Base-by-base conservation (phyloP, 1,284 basidiomycete genomes). In the Pseudozyma sp. region DNA sequence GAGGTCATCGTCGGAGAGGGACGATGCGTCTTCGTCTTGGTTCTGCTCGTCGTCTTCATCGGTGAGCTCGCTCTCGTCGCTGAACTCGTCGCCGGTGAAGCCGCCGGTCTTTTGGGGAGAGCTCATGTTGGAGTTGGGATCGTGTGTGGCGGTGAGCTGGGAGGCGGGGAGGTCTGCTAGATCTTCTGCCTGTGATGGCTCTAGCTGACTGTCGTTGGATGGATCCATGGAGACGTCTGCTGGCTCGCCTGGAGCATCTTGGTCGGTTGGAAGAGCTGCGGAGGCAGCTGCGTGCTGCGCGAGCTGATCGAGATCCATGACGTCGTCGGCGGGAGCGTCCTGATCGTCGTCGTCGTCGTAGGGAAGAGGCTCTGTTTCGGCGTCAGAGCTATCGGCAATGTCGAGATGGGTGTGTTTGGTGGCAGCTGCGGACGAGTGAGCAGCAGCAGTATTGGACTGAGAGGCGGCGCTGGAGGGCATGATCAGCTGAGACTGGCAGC, bases 291-390 rank as follows among this genome's bases (percentile, higher is more conserved):
- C 45, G 35, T 61, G 64, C 6, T 54, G 65, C 5, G 59, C 59
- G 31, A 65, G 68, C 30, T 64, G 49, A 50, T 67, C 45, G 47
- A 67, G 46, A 54, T 75, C 64, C 67, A 75, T 72, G 33, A 66
- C 58, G 58, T 62, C 64, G 48, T 33, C 54, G 47, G 29, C 66
- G 42, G 19, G 49, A 34, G 48, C 62, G 35, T 61, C 47, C 8
- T 62, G 59, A 33, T 62, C 64, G 19, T 57, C 67, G 30, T 70
- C 69, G 52, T 78, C 76, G 60, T 80, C 79, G 58, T 76, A 81
- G 16, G 80, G 74, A 4, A 82, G 66, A 13, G 79, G 81, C 46
- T 80, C 81, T 7, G 81, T 82, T 33, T 82, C 81, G 16, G 81
- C 79, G 68, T 80, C 78, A 16, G 81, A 82, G 8, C 47, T 39